Base-by-base conservation (phyloP, 352 stramenopile genomes). In the Phytophthora tentaculata region DNA sequence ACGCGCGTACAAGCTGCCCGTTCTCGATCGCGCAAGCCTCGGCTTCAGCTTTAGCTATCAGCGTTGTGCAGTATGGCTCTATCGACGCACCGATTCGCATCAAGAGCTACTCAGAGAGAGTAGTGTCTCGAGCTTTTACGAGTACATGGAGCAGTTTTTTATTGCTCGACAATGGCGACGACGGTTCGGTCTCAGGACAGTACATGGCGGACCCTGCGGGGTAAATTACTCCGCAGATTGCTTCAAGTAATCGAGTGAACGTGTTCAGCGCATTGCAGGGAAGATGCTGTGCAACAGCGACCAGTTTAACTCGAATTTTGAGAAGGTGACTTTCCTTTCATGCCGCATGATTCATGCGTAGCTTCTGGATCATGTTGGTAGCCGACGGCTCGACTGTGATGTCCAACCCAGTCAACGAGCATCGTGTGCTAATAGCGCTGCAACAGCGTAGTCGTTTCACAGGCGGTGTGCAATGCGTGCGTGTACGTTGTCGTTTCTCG, bases 271-370 rank as follows among this genome's bases (percentile, higher is more conserved):
- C 50, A 80, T 89, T 50, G 69, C 77, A 1, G 47, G 64, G 23
- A 73, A 87, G 68, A 83, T 87, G 64, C 67, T 29, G 29, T 83
- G 77, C 49, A 73, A 81, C 52, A 71, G 67, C 28, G 67, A 57
- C 10, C 64, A 89, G 23, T 79, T n/a, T n/a, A n/a, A n/a, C n/a
- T n/a, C n/a, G n/a, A n/a, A 77, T n/a, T 71, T 77, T 26, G 81
- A 89, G 41, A 77, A 90, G 67, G 74, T 86, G 49, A 50, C 48
- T 32, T 88, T 88, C 48, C 77, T 88, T 85, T 43, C 72, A 69
- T 20, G 77, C 70, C 32, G 85, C 87, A 57, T 88, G n/a, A n/a
- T n/a, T n/a, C n/a, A n/a, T n/a, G n/a, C n/a, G n/a, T n/a, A n/a
- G n/a, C n/a, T n/a, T n/a, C n/a, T n/a, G 76, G 79, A 60, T 88